phyloP scores from a whole-genome alignment of 495 filamentous ascomycete genomes.

The Patellaria atrata region DNA sequence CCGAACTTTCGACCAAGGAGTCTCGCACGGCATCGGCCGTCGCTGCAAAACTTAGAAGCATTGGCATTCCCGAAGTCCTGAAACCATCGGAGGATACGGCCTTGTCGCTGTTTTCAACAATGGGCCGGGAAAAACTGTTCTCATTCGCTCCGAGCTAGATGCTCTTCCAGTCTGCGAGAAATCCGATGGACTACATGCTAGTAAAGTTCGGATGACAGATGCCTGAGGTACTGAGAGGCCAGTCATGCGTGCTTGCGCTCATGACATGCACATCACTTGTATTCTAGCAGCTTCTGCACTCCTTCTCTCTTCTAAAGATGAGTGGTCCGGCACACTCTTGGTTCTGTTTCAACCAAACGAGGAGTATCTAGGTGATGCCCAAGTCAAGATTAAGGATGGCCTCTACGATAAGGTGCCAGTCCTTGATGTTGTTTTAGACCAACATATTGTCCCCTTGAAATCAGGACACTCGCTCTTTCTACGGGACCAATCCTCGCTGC shows the following conservation, averaged over 20 bases:
- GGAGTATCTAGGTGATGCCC: slow-evolving; percentile 40
- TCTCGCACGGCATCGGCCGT: slow-evolving; percentile 30
- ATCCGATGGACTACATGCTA: slow-evolving; percentile 42
- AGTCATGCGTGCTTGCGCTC: slow-evolving; percentile 56
- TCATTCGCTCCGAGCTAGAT: slow-evolving; percentile 49
- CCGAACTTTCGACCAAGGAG: slow-evolving; percentile 41
- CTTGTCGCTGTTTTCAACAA: slow-evolving; percentile 42
- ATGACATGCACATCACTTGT: slow-evolving; percentile 45
- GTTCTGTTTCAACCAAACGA: slow-evolving; percentile 48
- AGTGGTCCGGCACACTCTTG: slow-evolving; percentile 44
- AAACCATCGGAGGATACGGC: slow-evolving; percentile 42
- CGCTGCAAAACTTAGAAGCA: slow-evolving; percentile 26
- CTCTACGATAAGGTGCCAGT: slow-evolving; percentile 37
- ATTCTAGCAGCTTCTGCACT: slow-evolving; percentile 38
- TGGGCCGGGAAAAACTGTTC: slow-evolving; percentile 36
- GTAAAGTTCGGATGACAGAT: slow-evolving; percentile 28
- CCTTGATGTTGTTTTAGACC: slow-evolving; percentile 43
- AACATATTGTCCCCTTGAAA: slow-evolving; percentile 36
- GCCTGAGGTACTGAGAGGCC: slow-evolving; percentile 33
- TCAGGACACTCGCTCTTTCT: no score
- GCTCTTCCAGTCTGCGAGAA: slow-evolving; percentile 44
- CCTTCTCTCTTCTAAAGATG: slow-evolving; percentile 26
- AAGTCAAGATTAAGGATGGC: slow-evolving; percentile 47
- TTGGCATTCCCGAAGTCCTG: slow-evolving; percentile 32
- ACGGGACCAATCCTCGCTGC: no score